These are phyloP conservation scores for Ambrosiella xylebori DNA, from an alignment of 2,329 filamentous ascomycete genomes.

Conservation along the genomic window DNA sequence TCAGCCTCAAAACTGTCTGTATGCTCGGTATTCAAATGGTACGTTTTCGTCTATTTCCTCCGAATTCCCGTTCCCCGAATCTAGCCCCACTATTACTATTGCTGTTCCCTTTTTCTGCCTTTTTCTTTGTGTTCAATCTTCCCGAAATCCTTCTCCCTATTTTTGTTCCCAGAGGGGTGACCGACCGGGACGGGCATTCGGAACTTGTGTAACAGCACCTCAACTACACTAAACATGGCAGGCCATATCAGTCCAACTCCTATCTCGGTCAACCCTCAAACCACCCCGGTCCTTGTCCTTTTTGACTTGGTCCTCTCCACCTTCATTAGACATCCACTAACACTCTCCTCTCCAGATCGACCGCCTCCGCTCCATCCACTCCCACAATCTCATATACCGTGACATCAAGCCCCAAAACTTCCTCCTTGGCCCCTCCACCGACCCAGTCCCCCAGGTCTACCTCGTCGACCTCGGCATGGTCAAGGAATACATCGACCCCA, in stretches of 20 bases:
- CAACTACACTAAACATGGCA: too few species aligned
- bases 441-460: constrained; percentile 4
- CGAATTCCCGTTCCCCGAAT: neutral
- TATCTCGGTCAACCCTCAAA: neutral
- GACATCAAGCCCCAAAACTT: constrained; percentile 86
- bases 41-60: neutral
- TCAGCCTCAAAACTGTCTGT: constrained; percentile 8
- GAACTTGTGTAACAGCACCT: neutral
- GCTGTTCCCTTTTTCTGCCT: neutral
- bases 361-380: constrained; percentile 9
- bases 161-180: neutral
- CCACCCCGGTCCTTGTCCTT: neutral
- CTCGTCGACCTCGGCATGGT: constrained; percentile 11
- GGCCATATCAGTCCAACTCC: too few species aligned
- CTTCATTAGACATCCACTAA: neutral
- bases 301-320: neutral
- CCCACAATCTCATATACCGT: constrained; percentile 62
- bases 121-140: neutral
- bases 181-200: neutral
- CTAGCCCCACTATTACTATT: neutral
- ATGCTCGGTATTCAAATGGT: constrained; percentile 12
- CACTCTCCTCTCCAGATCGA: constrained; percentile 1
- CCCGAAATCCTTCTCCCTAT: neutral
- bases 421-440: constrained; percentile 31
- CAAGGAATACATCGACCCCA: constrained; percentile 10